Percentiles rank a stretch among this genome's conserved stretches.
Conservation (phyloP, 129 eudicot species). For the Helianthus tuberosus region DNA sequence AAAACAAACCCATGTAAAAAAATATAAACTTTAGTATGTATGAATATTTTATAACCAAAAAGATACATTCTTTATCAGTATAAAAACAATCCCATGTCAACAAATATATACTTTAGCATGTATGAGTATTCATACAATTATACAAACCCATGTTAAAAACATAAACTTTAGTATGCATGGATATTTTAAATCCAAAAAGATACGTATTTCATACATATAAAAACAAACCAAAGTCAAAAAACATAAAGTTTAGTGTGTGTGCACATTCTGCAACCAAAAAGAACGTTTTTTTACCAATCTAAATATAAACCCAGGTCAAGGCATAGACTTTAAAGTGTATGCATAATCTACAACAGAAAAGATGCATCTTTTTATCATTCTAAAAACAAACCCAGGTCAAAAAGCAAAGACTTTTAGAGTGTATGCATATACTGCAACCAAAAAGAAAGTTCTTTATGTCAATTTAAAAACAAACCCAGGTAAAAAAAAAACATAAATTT, state of each 20-base stretch:
- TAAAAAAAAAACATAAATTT: slow-evolving; percentile 26
- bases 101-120: slow-evolving; percentile 45
- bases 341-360: neutral
- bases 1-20: slow-evolving; percentile 6
- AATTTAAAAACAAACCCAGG: slow-evolving; percentile 14
- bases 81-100: slow-evolving; percentile 3
- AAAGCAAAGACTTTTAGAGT: neutral
- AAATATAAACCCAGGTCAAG: neutral
- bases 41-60: slow-evolving; percentile 39
- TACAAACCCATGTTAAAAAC: slow-evolving; percentile 4
- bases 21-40: slow-evolving; percentile 49
- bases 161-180: neutral
- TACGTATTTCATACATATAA: neutral
- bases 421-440: slow-evolving; percentile 47
- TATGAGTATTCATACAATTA: slow-evolving; percentile 55
- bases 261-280: neutral
- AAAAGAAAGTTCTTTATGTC: neutral
- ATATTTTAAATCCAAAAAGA: neutral
- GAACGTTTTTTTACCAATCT: neutral
- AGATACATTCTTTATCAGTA: neutral
- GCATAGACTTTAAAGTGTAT: neutral
- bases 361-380: neutral
- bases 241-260: slow-evolving; percentile 2
- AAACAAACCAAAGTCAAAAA: slow-evolving; percentile 6
- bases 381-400: neutral